Base-by-base conservation (phyloP, 305 asterid genomes). In the Striga hermonthica region DNA sequence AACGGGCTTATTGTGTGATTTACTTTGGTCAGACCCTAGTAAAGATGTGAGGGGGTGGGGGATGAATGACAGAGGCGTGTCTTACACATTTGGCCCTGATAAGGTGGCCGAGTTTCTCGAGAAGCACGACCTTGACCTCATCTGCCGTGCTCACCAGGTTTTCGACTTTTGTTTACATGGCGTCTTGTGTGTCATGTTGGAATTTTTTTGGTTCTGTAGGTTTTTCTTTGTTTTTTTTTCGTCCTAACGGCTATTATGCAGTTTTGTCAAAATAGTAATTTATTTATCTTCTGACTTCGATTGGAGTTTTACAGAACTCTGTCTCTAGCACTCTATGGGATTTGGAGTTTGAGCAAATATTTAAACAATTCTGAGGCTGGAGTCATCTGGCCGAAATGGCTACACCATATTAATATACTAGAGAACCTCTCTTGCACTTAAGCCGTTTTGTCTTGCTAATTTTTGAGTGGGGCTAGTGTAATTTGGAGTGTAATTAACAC, bases 91-190 rank as follows among this genome's bases (percentile, higher is more conserved):
- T 64, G 92, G 95, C 28, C 43, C 84, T 6, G 96, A 89, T 70
- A 81, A 71, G 64, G 95, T 89, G 73, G 73, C 84, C 0, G 87
- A 89, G 62, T 89, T 84, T 77, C 87, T 89, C 60, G 75, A 84
- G 72, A 84, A 84, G 78, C 89, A 76, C 16, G 96, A 89, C 78
- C 84, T 89, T 55, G 95, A 86, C 75, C 92, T 89, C 45, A 73
- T 89, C 62, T 89, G 95, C 76, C 92, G 95, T 9, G 96, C 96
- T 49, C 96, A 89, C 78, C 95, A 89, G 95, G 96, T 89, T 48
- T 52, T 2, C 1, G 31, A 22, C 31, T 0, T 22, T 22, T n/a
- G n/a, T 22, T 22, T 22, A 22, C 2, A 22, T 22, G 1, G 31
- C 2, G 31, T 22, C 31, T 22, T 22, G 31, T 22, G 31, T 22